phyloP scores from a whole-genome alignment of 2,329 filamentous ascomycete species.

The Neopestalotiopsis rosae region DNA sequence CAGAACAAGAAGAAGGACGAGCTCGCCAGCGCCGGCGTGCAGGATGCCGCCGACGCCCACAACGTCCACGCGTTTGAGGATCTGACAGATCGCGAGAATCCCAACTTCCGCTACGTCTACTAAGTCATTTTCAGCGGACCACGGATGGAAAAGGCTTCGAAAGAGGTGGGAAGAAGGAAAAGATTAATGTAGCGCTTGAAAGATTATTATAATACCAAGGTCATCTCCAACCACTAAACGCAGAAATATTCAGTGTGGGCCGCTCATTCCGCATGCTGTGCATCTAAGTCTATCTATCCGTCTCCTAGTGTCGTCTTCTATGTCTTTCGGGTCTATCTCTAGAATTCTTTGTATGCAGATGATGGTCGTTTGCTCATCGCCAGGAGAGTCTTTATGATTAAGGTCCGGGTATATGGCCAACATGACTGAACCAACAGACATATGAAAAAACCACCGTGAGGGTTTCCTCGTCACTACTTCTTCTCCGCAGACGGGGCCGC shows the following conservation, averaged over 20 bases:
- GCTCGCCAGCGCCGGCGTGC: constrained; percentile 33
- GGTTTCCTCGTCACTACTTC: not conserved
- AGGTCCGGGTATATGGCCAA: not conserved
- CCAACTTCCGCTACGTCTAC: constrained; percentile 40
- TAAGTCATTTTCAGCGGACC: constrained; percentile 19
- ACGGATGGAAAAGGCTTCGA: not conserved
- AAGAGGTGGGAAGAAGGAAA: not conserved
- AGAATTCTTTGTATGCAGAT: not conserved
- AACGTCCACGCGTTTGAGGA: constrained; percentile 40
- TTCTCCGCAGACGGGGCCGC: not conserved
- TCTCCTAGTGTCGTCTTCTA: not conserved
- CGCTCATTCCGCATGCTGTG: not conserved
- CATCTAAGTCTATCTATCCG: constrained; percentile 4
- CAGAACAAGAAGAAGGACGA: constrained; percentile 55
- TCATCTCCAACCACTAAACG: not conserved
- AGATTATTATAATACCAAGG: not conserved
- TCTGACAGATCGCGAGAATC: constrained; percentile 41
- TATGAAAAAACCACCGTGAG: not conserved
- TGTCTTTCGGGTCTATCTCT: not conserved
- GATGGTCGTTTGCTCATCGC: not conserved
- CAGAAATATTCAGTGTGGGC: not conserved
- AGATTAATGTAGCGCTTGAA: not conserved
- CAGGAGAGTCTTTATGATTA: not conserved
- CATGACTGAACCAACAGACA: not conserved
- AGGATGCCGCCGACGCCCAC: constrained; percentile 32